Conservation (phyloP, 2,329 filamentous ascomycete species). For the Claviceps sorghi region DNA sequence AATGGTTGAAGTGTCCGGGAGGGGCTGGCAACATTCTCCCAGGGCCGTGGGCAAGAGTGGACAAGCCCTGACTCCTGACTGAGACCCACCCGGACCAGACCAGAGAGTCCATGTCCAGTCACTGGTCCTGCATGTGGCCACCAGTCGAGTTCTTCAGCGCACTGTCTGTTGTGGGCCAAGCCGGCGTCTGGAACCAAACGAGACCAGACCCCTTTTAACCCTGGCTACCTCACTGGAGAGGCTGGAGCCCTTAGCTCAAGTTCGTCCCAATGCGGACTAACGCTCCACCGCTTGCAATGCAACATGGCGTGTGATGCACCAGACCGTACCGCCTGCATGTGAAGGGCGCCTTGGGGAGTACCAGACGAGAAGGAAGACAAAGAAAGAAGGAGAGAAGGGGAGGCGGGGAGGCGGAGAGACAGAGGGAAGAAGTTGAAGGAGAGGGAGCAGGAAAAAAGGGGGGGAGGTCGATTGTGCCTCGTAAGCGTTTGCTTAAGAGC, state of each 20-base stretch:
- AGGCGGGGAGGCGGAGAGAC: too few species aligned
- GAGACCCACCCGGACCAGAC: neutral
- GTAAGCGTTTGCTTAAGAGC: too few species aligned
- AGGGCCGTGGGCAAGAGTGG: neutral
- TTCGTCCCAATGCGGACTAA: neutral
- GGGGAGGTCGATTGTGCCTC: too few species aligned
- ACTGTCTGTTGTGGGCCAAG: neutral
- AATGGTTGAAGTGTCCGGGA: neutral
- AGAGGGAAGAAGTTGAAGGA: too few species aligned
- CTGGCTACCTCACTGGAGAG: neutral
- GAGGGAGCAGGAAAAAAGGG: too few species aligned
- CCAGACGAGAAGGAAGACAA: too few species aligned
- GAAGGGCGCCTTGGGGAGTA: neutral
- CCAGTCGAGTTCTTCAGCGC: conserved; percentile 1
- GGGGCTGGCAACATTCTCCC: conserved; percentile 1
- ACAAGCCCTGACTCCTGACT: neutral
- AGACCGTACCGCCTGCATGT: neutral
- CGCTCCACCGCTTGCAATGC: neutral
- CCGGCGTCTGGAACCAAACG: neutral
- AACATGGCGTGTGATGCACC: neutral
- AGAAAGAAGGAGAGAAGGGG: too few species aligned
- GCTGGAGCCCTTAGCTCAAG: neutral
- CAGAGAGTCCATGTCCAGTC: too few species aligned
- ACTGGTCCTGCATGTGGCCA: neutral
- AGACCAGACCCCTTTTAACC: neutral